phyloP scores from a whole-genome alignment of 2,329 filamentous ascomycete species.

The Monosporascus sp. region DNA sequence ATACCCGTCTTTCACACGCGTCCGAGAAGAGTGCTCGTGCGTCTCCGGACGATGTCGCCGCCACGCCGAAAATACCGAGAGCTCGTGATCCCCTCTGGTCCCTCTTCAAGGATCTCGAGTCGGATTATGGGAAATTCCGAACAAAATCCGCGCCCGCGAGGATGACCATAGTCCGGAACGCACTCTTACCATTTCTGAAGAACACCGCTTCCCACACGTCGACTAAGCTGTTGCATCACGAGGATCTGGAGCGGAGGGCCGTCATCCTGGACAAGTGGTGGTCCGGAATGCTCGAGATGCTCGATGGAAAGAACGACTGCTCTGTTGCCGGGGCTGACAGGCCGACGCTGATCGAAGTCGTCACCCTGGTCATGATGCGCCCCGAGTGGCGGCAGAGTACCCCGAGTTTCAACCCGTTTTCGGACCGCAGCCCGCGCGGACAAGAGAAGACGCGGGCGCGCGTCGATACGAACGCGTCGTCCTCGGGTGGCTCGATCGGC shows the following conservation, averaged over 20 bases:
- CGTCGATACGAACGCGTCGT: conserved; percentile 53
- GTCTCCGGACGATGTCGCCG: conserved; percentile 20
- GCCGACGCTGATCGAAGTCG: conserved; percentile 72
- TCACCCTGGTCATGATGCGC: conserved; percentile 79
- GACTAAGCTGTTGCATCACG: conserved; percentile 59
- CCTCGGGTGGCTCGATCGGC: conserved; percentile 60
- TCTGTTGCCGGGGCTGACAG: conserved; percentile 80
- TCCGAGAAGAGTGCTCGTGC: conserved; percentile 28
- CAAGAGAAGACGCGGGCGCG: conserved; percentile 39
- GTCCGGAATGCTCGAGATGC: conserved; percentile 74
- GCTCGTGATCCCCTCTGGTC: conserved; percentile 51
- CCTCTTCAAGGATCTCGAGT: conserved; percentile 49
- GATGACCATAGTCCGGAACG: conserved; percentile 67
- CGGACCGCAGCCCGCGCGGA: conserved; percentile 48
- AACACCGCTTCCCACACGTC: conserved; percentile 65
- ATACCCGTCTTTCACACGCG: conserved; percentile 26
- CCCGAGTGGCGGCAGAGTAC: conserved; percentile 80
- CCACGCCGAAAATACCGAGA: conserved; percentile 9
- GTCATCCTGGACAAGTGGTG: conserved; percentile 89
- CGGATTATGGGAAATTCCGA: conserved; percentile 54
- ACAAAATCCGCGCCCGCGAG: conserved; percentile 69
- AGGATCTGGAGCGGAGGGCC: conserved; percentile 76
- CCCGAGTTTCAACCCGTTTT: conserved; percentile 59
- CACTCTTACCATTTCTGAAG: conserved; percentile 72
- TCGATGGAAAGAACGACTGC: conserved; percentile 60